Base-by-base conservation (phyloP, 352 stramenopile genomes). In the Peronospora destructor region DNA sequence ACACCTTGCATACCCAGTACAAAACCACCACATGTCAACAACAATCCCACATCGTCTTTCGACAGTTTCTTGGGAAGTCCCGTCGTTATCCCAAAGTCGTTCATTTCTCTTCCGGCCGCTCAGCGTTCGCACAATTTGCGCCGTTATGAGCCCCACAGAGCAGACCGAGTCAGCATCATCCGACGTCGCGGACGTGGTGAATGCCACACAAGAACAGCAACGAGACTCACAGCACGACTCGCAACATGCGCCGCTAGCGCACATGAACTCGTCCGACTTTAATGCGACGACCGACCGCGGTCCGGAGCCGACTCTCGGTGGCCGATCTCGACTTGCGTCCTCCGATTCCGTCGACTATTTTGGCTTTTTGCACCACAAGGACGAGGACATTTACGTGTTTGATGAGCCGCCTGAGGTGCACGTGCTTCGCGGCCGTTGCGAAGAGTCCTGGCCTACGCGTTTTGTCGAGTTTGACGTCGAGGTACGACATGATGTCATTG, bases 401-500 rank as follows among this genome's bases (percentile, higher is more conserved):
- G 66, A 85, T 4, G 74, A 88, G 41, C 51, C 76, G 25, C 79
- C 79, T 0, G 53, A 68, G 19, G 59, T 91, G n/a, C 64, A 55
- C 16, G 79, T 91, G 29, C 48, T 88, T 14, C 63, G 71, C 21
- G 76, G 74, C 2, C 76, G 71, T 33, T 84, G 70, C 0, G 66
- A 91, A 38, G 82, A 93, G n/a, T 73, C 79, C 34, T 93, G 82
- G 82, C 79, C 78, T 4, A 82, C 79, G 36, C 73, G 77, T 28
- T 90, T 87, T 42, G 74, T 93, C 56, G 82, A 93, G 67, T 93
- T 88, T 48, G 79, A 91, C 47, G 68, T 93, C 11, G 74, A 93
- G 68, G 71, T 91, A 63, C 40, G 59, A 17, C 12, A 17, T 2
- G 12, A 19, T 29, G 14, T 1, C 12, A 17, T 39, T 17, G 3